phyloP scores from a whole-genome alignment of 495 filamentous ascomycete species.

The Antarctomyces pellizariae region DNA sequence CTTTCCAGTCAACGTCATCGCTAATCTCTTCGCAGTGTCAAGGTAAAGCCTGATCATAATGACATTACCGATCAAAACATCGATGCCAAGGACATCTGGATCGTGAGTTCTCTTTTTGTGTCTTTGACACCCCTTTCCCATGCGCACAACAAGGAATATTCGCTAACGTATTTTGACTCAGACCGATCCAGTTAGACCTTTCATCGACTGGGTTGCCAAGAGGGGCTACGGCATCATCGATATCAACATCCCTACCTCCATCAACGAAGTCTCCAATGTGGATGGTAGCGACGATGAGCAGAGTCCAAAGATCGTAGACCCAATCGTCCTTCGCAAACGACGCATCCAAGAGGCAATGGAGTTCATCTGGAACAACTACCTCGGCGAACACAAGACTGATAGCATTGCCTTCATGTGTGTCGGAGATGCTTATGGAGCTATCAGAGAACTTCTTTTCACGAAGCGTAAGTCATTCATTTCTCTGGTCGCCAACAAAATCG shows the following conservation, averaged over 20 bases:
- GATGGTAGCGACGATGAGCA: slow-evolving; percentile 10
- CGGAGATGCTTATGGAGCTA: slow-evolving; percentile 47
- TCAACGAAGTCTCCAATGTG: slow-evolving; percentile 11
- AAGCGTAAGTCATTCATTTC: slow-evolving; percentile 23
- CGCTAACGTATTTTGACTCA: slow-evolving; percentile 23
- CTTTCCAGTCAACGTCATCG: slow-evolving; percentile 19
- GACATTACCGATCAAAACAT: slow-evolving; percentile 44
- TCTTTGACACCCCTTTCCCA: too few species aligned
- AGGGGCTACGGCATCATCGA: slow-evolving; percentile 66
- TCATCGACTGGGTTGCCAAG: slow-evolving; percentile 56
- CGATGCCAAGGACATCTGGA: slow-evolving; percentile 61
- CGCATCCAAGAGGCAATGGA: slow-evolving; percentile 35
- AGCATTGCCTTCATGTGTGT: slow-evolving; percentile 69
- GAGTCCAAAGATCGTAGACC: slow-evolving; percentile 1
- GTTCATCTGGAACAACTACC: slow-evolving; percentile 90
- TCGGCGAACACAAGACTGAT: slow-evolving; percentile 49
- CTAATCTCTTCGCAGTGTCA: slow-evolving; percentile 43
- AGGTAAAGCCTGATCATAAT: too few species aligned
- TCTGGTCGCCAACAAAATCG: not conserved
- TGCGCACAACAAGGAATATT: not conserved
- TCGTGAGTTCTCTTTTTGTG: slow-evolving; percentile 51
- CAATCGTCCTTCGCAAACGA: not conserved
- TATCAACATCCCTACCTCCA: slow-evolving; percentile 61
- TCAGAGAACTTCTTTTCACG: slow-evolving; percentile 44
- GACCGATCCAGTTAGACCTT: slow-evolving; percentile 55